Base-by-base conservation (phyloP, 495 filamentous ascomycete genomes). In the Neurospora discreta region DNA sequence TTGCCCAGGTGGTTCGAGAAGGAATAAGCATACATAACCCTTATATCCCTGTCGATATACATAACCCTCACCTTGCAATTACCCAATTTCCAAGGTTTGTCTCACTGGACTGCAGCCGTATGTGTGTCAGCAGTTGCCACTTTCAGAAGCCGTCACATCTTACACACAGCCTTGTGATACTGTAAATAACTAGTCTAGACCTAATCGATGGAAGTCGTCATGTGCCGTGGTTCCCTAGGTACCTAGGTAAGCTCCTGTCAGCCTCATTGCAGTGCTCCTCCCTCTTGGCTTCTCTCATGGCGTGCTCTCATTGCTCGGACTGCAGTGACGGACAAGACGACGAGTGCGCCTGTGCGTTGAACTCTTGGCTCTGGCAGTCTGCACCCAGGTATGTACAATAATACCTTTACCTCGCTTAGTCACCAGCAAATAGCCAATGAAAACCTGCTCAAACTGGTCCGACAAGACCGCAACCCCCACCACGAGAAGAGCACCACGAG, bases 361-460 rank as follows among this genome's bases (percentile, higher is more conserved):
- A 65, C 26, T 65, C 52, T 60, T 60, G 52, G 52, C 23, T 36
- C 33, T 36, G 38, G 38, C 38, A 38, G 38, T 65, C 26, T 9
- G 7, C 33, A 65, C 26, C 26, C 52, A 42, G 68, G 58, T 16
- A n/a, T n/a, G n/a, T n/a, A 41, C 7, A 10, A 26, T 1, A 16
- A 36, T 33, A 33, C 33, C 33, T 36, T 5, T 33, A 33, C 33
- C 33, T 36, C 4, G 60, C 39, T 68, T 68, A 68, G 58, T 72
- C 60, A 67, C 43, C 41, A 18, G 41, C 0, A 18, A 18, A 7
- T 15, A 77, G 79, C 84, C 84, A 85, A 85, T 85, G 71, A 80
- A 85, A 85, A 85, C 83, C 83, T 85, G 84, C 84, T 85, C 84
- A 83, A 58, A 73, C 77, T 74, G 69, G 73, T 73, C 74, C 74